Percentiles rank a stretch among this genome's conserved stretches.
These are phyloP conservation scores for Cercospora zeina DNA, from an alignment of 2,329 filamentous ascomycete species.

Conservation along the genomic window DNA sequence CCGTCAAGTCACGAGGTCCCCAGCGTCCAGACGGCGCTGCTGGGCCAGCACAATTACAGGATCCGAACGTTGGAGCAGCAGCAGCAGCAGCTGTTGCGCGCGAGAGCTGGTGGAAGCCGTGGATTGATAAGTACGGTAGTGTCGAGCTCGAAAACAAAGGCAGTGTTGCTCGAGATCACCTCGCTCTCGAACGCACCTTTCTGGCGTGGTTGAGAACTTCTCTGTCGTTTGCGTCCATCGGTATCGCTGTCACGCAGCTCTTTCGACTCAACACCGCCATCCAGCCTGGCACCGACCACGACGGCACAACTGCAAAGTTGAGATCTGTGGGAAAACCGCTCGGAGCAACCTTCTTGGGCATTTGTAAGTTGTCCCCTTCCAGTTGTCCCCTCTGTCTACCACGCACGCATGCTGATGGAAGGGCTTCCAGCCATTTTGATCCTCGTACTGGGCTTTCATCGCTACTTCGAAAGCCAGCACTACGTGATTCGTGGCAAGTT, in stretches of 20 bases:
- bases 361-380: conserved; percentile 45
- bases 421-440: conserved; percentile 62
- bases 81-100: conserved; percentile 18
- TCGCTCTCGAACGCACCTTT: conserved; percentile 80
- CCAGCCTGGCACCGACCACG: conserved; percentile 28
- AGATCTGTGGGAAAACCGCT: conserved; percentile 70
- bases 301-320: conserved; percentile 42
- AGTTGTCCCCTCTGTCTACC: background rate
- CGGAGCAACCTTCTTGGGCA: conserved; percentile 72
- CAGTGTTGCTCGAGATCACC: conserved; percentile 77
- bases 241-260: conserved; percentile 79
- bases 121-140: conserved; percentile 61
- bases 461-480: conserved; percentile 75
- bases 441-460: conserved; percentile 72
- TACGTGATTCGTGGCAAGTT: conserved; percentile 81
- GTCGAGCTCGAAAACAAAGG: conserved; percentile 85
- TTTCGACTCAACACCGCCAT: conserved; percentile 77
- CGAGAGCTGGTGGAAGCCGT: conserved; percentile 54
- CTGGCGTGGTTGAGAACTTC: conserved; percentile 83
- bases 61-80: conserved; percentile 3
- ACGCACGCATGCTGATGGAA: background rate
- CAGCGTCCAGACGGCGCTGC: conserved; percentile 15
- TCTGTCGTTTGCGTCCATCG: conserved; percentile 77
- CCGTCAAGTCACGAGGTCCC: conserved; percentile 20
- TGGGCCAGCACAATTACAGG: conserved; percentile 17